Evolutionary conservation across 2,329 filamentous ascomycete genomes (phyloP), one percentile per base, ranked within the genome.

Genomic region (Fusarium sp.): DNA sequence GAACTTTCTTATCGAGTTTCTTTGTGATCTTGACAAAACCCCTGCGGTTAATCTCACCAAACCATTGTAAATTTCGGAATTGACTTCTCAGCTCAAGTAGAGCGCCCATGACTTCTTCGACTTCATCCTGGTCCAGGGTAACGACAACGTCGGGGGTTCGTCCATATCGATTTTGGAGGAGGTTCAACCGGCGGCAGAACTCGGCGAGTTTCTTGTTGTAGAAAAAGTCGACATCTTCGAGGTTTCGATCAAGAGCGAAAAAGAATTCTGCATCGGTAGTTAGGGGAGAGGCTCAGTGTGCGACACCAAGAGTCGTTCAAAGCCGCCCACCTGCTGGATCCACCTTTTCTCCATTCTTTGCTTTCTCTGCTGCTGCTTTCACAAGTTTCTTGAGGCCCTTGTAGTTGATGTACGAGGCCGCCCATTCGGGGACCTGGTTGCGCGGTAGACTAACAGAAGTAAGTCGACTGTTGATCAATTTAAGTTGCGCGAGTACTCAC

Each of bases 1-100:
- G 87, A 5, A 98, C 88, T 82, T 97, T 98, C 83, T 99, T 99
- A 82, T 99, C 96, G 47, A 98, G 84, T 82, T 99, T 99, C 84
- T 99, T 99, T 54, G 96, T 97, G 80, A 99, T 99, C 83, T 99
- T 99, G 79, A 97, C 89, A 77, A 99, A 99, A 3, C 96, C 96
- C 70, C 93, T 88, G 55, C 94, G 89, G 80, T 99, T 99, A 76
- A 98, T 95, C 82, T 98, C 95, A 52, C 94, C 95, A 78, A 98
- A 99, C 94, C 94, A 98, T 80, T 97, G 93, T 55, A 99, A 84
- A 76, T 98, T 98, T 64, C 96, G 88, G 72, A 98, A 82, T 78
- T 97, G 93, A 55, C 91, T 91, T 61, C 96, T 89, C 65, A 98
- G 85, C 81, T 99, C 96, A 32, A 98, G 87, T 53, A 99, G 84